A percentile compares a stretch with the other conserved stretches of the same genome.
These are phyloP conservation scores for Diaporthe sp. DNA, from an alignment of 2,329 filamentous ascomycete species.

Conservation along the genomic window DNA sequence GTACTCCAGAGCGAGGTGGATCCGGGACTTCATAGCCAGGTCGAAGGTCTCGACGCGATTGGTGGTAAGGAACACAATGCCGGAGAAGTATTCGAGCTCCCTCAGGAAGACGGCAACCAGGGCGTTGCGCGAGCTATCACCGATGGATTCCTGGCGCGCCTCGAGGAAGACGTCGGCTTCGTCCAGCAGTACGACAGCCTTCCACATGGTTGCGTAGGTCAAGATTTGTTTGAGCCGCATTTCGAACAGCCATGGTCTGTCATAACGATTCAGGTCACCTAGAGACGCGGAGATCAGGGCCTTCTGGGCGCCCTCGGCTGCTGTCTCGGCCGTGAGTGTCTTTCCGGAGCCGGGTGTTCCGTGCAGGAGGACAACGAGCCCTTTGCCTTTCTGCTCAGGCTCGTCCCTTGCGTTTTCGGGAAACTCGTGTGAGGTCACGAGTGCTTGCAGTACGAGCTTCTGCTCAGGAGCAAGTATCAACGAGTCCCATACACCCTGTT, in stretches of 20 bases:
- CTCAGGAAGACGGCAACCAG: neutral
- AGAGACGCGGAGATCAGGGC: neutral
- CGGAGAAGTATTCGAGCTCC: constrained; percentile 5
- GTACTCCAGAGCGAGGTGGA: constrained; percentile 3
- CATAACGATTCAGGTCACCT: neutral
- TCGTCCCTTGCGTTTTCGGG: neutral
- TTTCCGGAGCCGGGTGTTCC: constrained; percentile 6
- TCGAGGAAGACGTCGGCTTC: constrained; percentile 3
- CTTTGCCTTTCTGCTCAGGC: constrained; percentile 22
- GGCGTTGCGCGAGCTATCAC: neutral
- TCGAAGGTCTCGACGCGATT: constrained; percentile 11
- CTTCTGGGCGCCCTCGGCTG: neutral
- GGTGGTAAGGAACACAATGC: constrained; percentile 14
- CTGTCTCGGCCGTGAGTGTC: constrained; percentile 7
- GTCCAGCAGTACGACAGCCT: constrained; percentile 13
- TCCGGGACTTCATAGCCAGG: neutral
- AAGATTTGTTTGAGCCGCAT: neutral
- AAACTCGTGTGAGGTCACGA: neutral
- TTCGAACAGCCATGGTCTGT: neutral
- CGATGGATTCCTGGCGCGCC: neutral
- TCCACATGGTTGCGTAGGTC: constrained; percentile 11
- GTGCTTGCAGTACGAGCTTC: neutral
- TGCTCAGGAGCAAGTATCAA: constrained; percentile 1
- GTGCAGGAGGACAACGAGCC: neutral
- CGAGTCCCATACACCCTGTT: neutral